A percentile compares a stretch with the other conserved stretches of the same genome.
phyloP scores from a whole-genome alignment of 345 rosid genomes.

The Trapa incisa region DNA sequence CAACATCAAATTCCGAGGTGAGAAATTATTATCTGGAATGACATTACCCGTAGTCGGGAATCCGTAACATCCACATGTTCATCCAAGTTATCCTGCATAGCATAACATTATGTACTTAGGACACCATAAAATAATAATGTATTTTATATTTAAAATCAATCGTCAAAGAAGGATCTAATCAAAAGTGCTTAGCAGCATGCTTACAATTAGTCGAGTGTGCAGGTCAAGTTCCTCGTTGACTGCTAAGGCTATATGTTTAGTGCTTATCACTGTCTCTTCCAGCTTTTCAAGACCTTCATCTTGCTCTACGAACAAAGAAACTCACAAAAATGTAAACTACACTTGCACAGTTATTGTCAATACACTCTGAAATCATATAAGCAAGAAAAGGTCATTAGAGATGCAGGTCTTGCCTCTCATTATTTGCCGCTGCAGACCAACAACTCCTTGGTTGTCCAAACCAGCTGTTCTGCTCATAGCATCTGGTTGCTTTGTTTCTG shows the following conservation, averaged over 20 bases:
- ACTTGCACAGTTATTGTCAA: no score
- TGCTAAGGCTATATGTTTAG: slow-evolving; percentile 83
- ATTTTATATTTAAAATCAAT: background rate
- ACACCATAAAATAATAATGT: background rate
- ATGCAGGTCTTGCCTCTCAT: slow-evolving; percentile 55
- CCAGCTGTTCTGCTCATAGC: slow-evolving; percentile 43
- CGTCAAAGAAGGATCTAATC: background rate
- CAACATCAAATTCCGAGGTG: background rate
- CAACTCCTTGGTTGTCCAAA: slow-evolving; percentile 75
- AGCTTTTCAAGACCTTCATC: slow-evolving; percentile 93
- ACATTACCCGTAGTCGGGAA: slow-evolving; percentile 71
- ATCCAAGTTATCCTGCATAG: slow-evolving; percentile 77
- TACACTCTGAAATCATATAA: background rate
- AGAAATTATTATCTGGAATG: background rate
- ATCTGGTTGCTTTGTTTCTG: slow-evolving; percentile 60
- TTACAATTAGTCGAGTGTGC: slow-evolving; percentile 78
- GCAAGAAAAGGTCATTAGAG: background rate
- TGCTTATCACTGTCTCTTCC: slow-evolving; percentile 75
- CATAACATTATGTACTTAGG: background rate
- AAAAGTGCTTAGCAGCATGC: slow-evolving; percentile 8
- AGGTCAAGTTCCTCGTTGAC: slow-evolving; percentile 81
- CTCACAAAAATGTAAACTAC: background rate
- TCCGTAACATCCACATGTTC: slow-evolving; percentile 81
- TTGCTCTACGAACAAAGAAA: slow-evolving; percentile 52
- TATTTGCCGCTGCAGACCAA: slow-evolving; percentile 78